Conservation (phyloP, 2,329 filamentous ascomycete genomes). For the Alternaria burnsii region DNA sequence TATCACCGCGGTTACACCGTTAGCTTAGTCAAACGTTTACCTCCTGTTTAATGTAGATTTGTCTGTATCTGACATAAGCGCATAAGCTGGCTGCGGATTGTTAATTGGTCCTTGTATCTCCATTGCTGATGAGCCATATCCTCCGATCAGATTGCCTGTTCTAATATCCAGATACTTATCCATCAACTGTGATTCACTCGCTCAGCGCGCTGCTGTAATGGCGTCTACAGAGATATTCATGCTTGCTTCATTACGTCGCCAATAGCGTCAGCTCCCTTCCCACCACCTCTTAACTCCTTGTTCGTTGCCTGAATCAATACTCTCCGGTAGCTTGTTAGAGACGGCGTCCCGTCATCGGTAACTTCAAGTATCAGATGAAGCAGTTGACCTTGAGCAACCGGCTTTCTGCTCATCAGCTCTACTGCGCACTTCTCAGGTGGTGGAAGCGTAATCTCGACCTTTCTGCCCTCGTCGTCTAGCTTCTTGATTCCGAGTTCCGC, state of each 20-base stretch:
- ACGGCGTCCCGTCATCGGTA: conserved; percentile 54
- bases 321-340: conserved; percentile 59
- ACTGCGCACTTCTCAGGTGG: conserved; percentile 54
- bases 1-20: neutral
- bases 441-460: conserved; percentile 53
- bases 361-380: conserved; percentile 63
- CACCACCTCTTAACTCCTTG: conserved; percentile 40
- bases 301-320: conserved; percentile 52
- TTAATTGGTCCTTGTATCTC: too few species aligned
- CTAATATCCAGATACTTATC: too few species aligned
- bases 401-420: conserved; percentile 46
- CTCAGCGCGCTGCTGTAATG: too few species aligned
- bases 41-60: neutral
- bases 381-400: conserved; percentile 53
- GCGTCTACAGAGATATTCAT: neutral
- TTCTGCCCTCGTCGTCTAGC: conserved; percentile 38
- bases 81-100: too few species aligned
- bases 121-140: too few species aligned
- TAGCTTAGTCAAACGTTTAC: neutral
- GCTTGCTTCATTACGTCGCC: conserved; percentile 4
- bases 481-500: conserved; percentile 49
- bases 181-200: too few species aligned
- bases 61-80: too few species aligned
- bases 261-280: neutral
- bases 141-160: too few species aligned